These are phyloP conservation scores for Epicoccum sorghinum DNA, from an alignment of 2,329 filamentous ascomycete genomes.

Conservation along the genomic window DNA sequence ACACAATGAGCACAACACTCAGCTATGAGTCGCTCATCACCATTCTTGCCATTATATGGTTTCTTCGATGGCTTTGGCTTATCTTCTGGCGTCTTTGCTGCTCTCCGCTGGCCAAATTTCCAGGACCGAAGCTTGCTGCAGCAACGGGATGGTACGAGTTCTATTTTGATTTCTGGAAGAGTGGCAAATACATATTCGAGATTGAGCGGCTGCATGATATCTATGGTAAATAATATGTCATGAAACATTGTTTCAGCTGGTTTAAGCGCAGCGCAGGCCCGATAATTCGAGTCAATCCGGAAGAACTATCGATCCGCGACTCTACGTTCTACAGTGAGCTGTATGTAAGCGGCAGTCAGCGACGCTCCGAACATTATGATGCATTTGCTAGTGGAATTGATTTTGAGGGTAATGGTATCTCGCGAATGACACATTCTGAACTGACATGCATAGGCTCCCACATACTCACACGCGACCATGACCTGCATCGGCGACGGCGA, in stretches of 20 bases:
- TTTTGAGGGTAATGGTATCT: neutral
- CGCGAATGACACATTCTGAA: neutral
- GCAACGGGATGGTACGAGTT: slow-evolving; percentile 3
- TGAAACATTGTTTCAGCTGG: neutral
- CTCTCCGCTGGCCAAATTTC: neutral
- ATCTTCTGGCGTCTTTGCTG: neutral
- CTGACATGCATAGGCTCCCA: neutral
- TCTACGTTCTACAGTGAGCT: neutral
- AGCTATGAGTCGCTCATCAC: neutral
- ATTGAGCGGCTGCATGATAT: neutral
- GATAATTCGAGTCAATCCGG: neutral
- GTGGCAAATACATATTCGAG: neutral
- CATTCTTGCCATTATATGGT: neutral
- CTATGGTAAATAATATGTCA: neutral
- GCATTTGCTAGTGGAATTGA: neutral
- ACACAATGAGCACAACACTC: neutral
- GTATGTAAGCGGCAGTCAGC: neutral
- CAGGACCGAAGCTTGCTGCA: slow-evolving; percentile 2
- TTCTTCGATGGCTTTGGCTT: neutral
- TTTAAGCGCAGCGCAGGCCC: neutral
- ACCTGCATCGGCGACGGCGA: neutral
- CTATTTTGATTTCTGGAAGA: neutral
- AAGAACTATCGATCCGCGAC: neutral
- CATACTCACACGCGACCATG: neutral
- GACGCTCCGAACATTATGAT: neutral